phyloP scores from a whole-genome alignment of 208 protist genomes.

The Phytomonas sp. region DNA sequence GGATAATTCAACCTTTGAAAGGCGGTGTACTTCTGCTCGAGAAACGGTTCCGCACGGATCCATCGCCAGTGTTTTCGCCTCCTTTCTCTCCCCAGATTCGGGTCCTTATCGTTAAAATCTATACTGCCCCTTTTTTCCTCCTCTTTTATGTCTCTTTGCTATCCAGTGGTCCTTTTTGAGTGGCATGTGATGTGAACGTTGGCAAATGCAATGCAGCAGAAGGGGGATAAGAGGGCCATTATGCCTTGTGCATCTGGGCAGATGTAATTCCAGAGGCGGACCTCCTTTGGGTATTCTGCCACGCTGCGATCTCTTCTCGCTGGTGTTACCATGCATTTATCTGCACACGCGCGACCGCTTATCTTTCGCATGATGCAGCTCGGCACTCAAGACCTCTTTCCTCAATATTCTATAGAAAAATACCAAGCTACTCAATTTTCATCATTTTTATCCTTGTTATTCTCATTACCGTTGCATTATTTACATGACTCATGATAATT shows the following conservation, averaged over 20 bases:
- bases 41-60: background rate
- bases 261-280: background rate
- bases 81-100: background rate
- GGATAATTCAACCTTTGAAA: background rate
- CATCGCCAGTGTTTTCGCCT: background rate
- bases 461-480: constrained; percentile 9
- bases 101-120: background rate
- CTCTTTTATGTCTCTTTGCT: constrained; percentile 13
- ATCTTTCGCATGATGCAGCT: background rate
- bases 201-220: constrained; percentile 10
- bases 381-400: background rate
- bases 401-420: constrained; percentile 5
- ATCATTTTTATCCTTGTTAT: constrained; percentile 1
- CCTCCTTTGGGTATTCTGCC: background rate
- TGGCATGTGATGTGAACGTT: constrained; percentile 3
- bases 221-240: background rate
- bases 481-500: background rate
- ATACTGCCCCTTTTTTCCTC: constrained; percentile 9
- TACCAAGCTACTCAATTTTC: background rate
- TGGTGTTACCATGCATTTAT: background rate
- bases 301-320: background rate
- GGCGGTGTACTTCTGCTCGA: background rate
- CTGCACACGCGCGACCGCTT: background rate
- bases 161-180: constrained; percentile 5
- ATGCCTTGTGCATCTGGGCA: background rate